Conservation (phyloP, 2,329 filamentous ascomycete species). For the Venturia pyrina region DNA sequence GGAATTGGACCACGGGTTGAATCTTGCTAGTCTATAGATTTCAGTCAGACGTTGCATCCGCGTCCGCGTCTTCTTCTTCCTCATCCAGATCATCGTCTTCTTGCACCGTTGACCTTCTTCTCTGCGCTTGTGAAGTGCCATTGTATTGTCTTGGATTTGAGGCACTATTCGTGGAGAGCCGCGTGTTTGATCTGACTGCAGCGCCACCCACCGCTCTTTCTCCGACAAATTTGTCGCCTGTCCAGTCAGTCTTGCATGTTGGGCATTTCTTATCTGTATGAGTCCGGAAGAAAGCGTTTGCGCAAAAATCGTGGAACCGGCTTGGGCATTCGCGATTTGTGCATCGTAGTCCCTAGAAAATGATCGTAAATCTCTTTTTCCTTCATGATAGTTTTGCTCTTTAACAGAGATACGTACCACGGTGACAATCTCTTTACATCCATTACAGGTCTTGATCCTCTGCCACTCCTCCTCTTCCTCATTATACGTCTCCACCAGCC, state of each 20-base stretch:
- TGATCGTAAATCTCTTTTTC: background rate
- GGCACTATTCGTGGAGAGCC: background rate
- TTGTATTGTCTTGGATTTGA: background rate
- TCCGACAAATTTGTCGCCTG: slow-evolving; percentile 41
- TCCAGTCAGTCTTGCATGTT: slow-evolving; percentile 42
- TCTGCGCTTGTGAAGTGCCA: background rate
- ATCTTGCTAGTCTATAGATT: background rate
- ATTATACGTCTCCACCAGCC: slow-evolving; percentile 86
- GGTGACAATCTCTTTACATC: slow-evolving; percentile 84
- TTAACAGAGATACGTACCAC: slow-evolving; percentile 36
- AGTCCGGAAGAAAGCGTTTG: slow-evolving; percentile 61
- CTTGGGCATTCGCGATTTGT: slow-evolving; percentile 54
- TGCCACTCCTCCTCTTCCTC: slow-evolving; percentile 52
- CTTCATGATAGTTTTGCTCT: no score
- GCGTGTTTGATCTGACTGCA: background rate
- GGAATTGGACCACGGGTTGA: background rate
- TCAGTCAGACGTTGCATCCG: background rate
- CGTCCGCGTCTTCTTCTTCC: background rate
- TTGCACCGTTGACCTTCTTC: background rate
- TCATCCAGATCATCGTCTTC: background rate
- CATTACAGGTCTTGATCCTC: slow-evolving; percentile 76
- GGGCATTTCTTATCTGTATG: slow-evolving; percentile 55
- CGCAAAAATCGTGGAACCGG: slow-evolving; percentile 69
- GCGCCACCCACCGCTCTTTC: slow-evolving; percentile 32
- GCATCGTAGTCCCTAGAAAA: slow-evolving; percentile 59